Percentiles rank a stretch among this genome's conserved stretches.
phyloP scores from a whole-genome alignment of 352 stramenopile genomes.

The Globisporangium nunn region DNA sequence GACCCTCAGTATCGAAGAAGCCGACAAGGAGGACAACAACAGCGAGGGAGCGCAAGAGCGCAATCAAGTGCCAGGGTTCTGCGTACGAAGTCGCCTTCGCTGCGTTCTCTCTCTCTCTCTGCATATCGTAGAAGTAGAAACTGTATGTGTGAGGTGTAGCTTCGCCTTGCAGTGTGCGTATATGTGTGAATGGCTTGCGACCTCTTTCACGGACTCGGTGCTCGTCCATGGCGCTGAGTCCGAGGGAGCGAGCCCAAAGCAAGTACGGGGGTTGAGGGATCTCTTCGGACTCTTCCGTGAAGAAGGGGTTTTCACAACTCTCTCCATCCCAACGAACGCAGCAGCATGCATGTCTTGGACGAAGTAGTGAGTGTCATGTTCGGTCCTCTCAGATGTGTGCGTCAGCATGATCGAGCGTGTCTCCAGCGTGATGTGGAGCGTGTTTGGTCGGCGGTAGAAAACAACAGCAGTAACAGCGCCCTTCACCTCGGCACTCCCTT shows the following conservation, averaged over 20 bases:
- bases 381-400: too few species aligned
- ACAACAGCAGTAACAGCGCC: not conserved
- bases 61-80: too few species aligned
- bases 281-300: conserved; percentile 36
- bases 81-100: too few species aligned
- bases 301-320: conserved; percentile 54
- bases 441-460: too few species aligned
- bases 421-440: too few species aligned
- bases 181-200: not conserved
- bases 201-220: conserved; percentile 2
- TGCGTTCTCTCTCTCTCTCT: too few species aligned
- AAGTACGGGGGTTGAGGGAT: conserved; percentile 46
- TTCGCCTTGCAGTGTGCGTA: not conserved
- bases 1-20: too few species aligned
- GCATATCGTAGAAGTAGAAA: too few species aligned
- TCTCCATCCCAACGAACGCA: conserved; percentile 27
- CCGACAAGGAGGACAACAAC: too few species aligned
- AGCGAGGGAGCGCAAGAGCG: too few species aligned
- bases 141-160: not conserved
- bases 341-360: not conserved
- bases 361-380: not conserved
- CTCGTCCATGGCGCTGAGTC: conserved; percentile 7
- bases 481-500: too few species aligned
- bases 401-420: too few species aligned
- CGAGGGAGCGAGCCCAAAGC: conserved; percentile 20